These are phyloP conservation scores for Barnettozyma salicaria DNA, from an alignment of 805 yeast species.

Conservation along the genomic window DNA sequence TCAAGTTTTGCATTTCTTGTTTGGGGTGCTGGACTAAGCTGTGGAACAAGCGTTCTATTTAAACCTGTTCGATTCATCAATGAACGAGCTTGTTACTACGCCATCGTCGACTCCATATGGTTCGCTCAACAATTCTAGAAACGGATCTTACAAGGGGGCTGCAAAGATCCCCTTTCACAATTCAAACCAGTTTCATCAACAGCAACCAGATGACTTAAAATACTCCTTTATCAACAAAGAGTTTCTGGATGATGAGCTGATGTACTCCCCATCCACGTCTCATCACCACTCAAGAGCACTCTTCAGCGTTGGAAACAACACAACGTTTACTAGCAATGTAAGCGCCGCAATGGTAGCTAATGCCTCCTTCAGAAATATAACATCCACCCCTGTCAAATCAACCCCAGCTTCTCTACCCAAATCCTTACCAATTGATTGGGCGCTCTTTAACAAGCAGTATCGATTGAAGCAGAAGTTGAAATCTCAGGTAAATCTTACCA, in stretches of 20 bases:
- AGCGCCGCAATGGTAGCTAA: constrained; percentile 1
- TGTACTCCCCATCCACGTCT: constrained; percentile 3
- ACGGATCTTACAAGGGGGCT: constrained; percentile 3
- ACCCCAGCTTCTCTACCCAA: constrained; percentile 25
- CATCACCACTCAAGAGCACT: constrained; percentile 1
- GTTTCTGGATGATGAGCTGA: constrained; percentile 18
- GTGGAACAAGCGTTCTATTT: too few relatives aligned
- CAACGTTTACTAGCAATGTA: neutral
- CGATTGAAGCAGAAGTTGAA: constrained; percentile 19
- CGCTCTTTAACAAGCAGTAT: constrained; percentile 25
- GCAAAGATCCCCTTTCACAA: constrained; percentile 10
- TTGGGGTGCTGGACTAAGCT: too few relatives aligned
- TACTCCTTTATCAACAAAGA: constrained; percentile 24
- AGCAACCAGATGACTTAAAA: constrained; percentile 8
- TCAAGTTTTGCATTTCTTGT: too few relatives aligned
- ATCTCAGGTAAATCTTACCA: constrained; percentile 7
- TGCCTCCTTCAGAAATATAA: constrained; percentile 20
- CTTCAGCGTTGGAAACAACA: constrained; percentile 6
- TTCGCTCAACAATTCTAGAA: constrained; percentile 6
- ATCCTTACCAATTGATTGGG: constrained; percentile 27
- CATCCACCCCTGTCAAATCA: constrained; percentile 23
- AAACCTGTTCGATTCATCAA: too few relatives aligned
- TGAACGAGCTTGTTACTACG: constrained; percentile 11
- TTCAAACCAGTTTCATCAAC: constrained; percentile 2
- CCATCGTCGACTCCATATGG: constrained; percentile 9